A percentile compares a stretch with the other conserved stretches of the same genome.
Conservation (phyloP, 768 basidiomycete species). For the Psilocybe cubensis region DNA sequence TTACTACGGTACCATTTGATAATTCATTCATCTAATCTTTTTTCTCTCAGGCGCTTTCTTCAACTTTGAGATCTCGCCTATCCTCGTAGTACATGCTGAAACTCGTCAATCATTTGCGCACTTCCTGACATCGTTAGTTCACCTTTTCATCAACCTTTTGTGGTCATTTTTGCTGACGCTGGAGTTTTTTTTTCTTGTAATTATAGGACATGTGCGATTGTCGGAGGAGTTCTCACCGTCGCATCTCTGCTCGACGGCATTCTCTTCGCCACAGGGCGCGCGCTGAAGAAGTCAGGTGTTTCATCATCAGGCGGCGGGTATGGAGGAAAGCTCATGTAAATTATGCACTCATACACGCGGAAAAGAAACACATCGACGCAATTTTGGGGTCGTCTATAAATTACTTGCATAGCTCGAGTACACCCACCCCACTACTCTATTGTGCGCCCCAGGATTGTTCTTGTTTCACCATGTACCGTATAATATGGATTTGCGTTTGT, state of each 20-base stretch:
- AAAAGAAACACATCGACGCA: too few relatives aligned
- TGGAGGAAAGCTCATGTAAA: constrained; percentile 50
- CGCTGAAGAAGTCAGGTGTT: constrained; percentile 61
- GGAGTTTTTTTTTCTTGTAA: background rate
- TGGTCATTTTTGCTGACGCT: background rate
- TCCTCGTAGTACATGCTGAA: constrained; percentile 91
- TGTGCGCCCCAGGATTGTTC: background rate
- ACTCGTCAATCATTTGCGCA: constrained; percentile 95
- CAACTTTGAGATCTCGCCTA: constrained; percentile 97
- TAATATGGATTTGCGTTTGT: constrained; percentile 22
- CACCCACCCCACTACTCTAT: too few relatives aligned
- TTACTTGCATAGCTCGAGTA: too few relatives aligned
- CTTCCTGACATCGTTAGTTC: constrained; percentile 93
- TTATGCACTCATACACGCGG: too few relatives aligned
- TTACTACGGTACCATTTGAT: background rate
- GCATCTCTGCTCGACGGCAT: constrained; percentile 87
- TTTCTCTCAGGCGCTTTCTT: constrained; percentile 56
- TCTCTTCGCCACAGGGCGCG: constrained; percentile 80
- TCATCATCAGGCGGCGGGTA: constrained; percentile 33
- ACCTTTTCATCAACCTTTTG: background rate
- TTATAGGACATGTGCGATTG: constrained; percentile 90
- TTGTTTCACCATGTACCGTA: constrained; percentile 17
- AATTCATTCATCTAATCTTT: background rate
- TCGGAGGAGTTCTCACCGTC: constrained; percentile 96
- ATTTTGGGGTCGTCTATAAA: too few relatives aligned